Percentiles rank a stretch among this genome's conserved stretches.
Evolutionary conservation across 2,329 filamentous ascomycete species (phyloP).

Genomic region (Colletotrichum theobromicola): DNA sequence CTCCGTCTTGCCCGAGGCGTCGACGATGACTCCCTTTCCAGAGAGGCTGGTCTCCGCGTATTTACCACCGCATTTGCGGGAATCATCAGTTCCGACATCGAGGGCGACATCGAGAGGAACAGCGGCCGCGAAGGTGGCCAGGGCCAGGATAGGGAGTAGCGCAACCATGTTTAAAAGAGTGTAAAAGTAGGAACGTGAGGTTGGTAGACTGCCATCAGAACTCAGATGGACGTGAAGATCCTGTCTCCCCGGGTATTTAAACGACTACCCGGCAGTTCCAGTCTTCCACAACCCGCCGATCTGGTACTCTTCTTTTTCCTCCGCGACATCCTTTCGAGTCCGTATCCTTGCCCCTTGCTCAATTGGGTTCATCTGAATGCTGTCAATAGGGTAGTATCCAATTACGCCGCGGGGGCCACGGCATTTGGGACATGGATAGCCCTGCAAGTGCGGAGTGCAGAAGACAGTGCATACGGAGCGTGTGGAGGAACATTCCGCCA

Average conservation of each 20-base stretch:
- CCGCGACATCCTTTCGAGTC: neutral
- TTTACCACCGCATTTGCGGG: neutral
- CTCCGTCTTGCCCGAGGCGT: constrained; percentile 1
- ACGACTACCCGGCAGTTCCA: neutral
- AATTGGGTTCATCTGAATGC: neutral
- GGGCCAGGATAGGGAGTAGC: neutral
- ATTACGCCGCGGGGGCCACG: neutral
- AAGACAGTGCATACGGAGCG: neutral
- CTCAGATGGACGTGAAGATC: neutral
- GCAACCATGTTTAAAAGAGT: constrained; percentile 6
- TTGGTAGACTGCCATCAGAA: neutral
- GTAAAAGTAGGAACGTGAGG: neutral
- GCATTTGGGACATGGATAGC: neutral
- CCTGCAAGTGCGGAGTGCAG: neutral
- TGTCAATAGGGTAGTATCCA: neutral
- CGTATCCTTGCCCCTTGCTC: neutral
- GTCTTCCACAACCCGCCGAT: neutral
- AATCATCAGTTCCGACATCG: neutral
- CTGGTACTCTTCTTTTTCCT: neutral
- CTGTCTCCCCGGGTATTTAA: neutral
- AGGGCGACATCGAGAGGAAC: neutral
- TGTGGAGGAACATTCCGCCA: neutral
- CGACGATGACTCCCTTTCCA: neutral
- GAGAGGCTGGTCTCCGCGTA: neutral
- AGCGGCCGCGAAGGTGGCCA: neutral